These are phyloP conservation scores for Jaapia argillacea DNA, from an alignment of 768 basidiomycete species.

Conservation along the genomic window DNA sequence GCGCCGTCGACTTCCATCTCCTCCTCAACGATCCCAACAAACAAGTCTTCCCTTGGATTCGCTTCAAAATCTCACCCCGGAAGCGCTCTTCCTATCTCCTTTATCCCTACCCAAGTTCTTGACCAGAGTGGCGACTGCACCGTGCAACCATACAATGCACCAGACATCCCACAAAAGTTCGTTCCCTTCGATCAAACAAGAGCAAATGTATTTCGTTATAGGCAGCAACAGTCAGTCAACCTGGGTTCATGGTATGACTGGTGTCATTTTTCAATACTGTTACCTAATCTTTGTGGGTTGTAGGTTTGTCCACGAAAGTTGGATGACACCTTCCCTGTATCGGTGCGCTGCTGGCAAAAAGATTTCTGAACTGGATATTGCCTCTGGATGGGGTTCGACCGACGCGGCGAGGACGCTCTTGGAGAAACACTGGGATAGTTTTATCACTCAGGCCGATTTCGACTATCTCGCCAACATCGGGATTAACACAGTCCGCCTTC, in stretches of 20 bases:
- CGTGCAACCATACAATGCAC: conserved; percentile 12
- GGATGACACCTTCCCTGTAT: conserved; percentile 68
- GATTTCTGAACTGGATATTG: conserved; percentile 55
- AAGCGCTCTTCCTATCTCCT: background rate
- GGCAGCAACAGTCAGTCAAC: conserved; percentile 57
- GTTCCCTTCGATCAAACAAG: conserved; percentile 36
- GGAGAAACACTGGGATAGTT: conserved; percentile 68
- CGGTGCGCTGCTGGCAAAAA: conserved; percentile 40
- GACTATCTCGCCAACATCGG: conserved; percentile 45
- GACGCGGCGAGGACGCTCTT: conserved; percentile 36
- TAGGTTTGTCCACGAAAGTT: conserved; percentile 66
- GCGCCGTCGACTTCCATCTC: too few relatives aligned
- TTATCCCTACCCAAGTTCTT: background rate
- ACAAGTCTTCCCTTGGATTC: too few relatives aligned
- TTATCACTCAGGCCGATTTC: conserved; percentile 59
- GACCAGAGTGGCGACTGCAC: conserved; percentile 9
- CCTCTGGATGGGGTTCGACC: conserved; percentile 45
- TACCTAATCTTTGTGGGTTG: too few relatives aligned
- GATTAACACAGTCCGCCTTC: conserved; percentile 51
- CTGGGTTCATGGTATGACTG: conserved; percentile 45
- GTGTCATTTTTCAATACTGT: background rate
- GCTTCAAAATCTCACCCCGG: too few relatives aligned
- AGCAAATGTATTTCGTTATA: conserved; percentile 46
- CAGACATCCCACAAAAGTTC: conserved; percentile 23
- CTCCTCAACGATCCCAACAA: too few relatives aligned